Evolutionary conservation across 805 yeast genomes (phyloP).

Genomic region (Metschnikowia chrysomelidarum): DNA sequence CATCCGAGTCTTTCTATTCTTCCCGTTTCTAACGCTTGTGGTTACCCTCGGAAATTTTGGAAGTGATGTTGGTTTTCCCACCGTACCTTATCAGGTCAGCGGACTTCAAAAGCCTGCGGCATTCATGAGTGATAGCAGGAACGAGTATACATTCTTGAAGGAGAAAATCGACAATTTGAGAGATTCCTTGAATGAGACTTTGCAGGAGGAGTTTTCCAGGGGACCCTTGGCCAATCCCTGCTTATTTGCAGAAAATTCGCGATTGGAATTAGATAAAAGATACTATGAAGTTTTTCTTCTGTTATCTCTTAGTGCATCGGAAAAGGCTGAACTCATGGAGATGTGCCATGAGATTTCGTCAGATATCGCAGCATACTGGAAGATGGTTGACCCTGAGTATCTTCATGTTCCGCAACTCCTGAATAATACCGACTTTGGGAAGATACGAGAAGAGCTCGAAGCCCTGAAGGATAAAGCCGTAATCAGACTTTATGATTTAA

Average conservation of each 20-base stretch:
- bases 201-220: not conserved
- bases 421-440: slow-evolving; percentile 1
- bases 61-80: no score
- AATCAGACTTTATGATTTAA: slow-evolving; percentile 4
- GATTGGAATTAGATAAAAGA: slow-evolving; percentile 1
- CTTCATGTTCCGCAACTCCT: not conserved
- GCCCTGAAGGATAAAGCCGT: slow-evolving; percentile 1
- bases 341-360: slow-evolving; percentile 1
- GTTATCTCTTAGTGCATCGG: slow-evolving; percentile 3
- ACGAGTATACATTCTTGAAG: not conserved
- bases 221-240: not conserved
- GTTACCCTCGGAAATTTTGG: no score
- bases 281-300: slow-evolving; percentile 6
- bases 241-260: not conserved
- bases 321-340: not conserved
- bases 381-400: not conserved
- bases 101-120: no score
- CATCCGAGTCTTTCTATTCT: no score
- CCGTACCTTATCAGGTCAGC: no score
- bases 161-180: not conserved
- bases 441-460: slow-evolving; percentile 2
- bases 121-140: slow-evolving; percentile 1
- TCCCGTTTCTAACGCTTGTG: no score
- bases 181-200: slow-evolving; percentile 2
- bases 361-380: slow-evolving; percentile 2